phyloP scores from a whole-genome alignment of 306 rosid genomes.

The Acmispon strigosus region DNA sequence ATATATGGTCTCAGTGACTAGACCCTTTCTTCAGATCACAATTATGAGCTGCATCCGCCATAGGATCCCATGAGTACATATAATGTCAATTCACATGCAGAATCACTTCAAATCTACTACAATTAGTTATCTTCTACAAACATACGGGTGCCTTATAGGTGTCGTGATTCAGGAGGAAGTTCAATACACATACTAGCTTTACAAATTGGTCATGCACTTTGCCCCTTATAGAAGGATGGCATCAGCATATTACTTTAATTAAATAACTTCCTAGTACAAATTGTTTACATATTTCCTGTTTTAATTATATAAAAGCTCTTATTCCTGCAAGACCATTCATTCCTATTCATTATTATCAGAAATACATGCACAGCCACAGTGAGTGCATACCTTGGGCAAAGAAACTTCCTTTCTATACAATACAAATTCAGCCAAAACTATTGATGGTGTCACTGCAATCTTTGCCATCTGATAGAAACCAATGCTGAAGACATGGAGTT shows the following conservation, averaged over 20 bases:
- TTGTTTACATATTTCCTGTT: not conserved
- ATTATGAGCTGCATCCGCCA: not conserved
- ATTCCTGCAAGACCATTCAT: not conserved
- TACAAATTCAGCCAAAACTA: constrained; percentile 78
- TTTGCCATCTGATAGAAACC: constrained; percentile 98
- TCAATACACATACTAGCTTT: not conserved
- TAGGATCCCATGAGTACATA: not conserved
- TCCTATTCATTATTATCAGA: not conserved
- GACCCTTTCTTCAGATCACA: not conserved
- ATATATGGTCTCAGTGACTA: not conserved
- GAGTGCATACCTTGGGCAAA: constrained; percentile 51
- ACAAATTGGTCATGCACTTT: not conserved
- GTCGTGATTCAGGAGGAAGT: not conserved
- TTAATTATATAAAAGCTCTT: not conserved
- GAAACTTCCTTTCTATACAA: constrained; percentile 66
- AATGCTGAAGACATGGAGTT: constrained; percentile 57
- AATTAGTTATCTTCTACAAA: not conserved
- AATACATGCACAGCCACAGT: constrained; percentile 4
- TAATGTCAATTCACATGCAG: not conserved
- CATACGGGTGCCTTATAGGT: not conserved
- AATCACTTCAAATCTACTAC: constrained; percentile 2
- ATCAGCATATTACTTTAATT: not conserved
- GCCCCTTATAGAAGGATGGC: not conserved
- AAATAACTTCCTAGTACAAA: not conserved
- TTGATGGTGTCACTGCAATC: constrained; percentile 88